Conservation (phyloP, 768 basidiomycete species). For the Termitomyces sp. region DNA sequence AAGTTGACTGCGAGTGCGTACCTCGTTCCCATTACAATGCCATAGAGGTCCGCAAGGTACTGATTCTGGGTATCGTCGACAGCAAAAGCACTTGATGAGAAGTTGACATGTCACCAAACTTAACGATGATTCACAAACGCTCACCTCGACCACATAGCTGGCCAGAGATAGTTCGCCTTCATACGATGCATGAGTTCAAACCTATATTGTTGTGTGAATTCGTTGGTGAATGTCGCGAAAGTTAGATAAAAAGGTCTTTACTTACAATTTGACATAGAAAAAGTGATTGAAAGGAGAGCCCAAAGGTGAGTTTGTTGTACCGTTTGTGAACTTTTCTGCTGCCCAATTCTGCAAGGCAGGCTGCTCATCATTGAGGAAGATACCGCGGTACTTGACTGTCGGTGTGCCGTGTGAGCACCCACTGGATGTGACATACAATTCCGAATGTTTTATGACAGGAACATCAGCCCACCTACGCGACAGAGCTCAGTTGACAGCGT, state of each 20-base stretch:
- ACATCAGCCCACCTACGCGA: conserved; percentile 72
- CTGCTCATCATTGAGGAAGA: conserved; percentile 78
- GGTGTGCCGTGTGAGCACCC: conserved; percentile 60
- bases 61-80: conserved; percentile 63
- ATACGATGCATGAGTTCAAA: conserved; percentile 66
- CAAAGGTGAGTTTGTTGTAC: conserved; percentile 44
- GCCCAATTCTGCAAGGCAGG: conserved; percentile 74
- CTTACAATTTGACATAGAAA: conserved; percentile 56
- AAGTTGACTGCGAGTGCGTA: conserved; percentile 10
- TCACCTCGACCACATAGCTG: conserved; percentile 46
- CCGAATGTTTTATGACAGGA: conserved; percentile 31
- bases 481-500: neutral
- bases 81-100: conserved; percentile 41
- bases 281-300: conserved; percentile 60
- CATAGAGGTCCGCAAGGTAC: conserved; percentile 58
- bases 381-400: conserved; percentile 67
- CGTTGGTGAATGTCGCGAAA: neutral
- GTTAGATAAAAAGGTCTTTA: neutral
- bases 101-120: neutral
- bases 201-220: conserved; percentile 26
- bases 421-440: conserved; percentile 40
- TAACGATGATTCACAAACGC: neutral
- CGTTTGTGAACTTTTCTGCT: conserved; percentile 63
- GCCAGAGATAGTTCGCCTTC: conserved; percentile 73
- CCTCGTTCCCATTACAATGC: conserved; percentile 72